Conservation (phyloP, 1,139 yeast species). For the Ogataea hybrid region DNA sequence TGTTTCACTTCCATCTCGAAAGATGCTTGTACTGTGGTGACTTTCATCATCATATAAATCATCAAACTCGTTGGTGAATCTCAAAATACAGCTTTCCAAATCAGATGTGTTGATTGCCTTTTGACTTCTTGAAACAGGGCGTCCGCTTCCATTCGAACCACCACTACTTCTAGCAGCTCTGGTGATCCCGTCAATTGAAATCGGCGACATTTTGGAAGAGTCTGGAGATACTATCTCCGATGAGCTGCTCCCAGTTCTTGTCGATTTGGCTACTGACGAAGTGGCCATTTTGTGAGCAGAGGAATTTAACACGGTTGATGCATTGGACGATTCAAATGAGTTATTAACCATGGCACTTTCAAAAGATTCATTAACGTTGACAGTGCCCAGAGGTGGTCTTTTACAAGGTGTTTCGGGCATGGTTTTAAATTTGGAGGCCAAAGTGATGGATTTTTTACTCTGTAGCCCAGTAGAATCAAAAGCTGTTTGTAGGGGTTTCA, state of each 20-base stretch:
- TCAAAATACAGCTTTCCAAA: conserved; percentile 36
- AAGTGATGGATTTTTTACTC: conserved; percentile 54
- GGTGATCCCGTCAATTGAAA: conserved; percentile 9
- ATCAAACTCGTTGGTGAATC: conserved; percentile 38
- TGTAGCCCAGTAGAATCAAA: conserved; percentile 73
- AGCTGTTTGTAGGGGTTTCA: conserved; percentile 86
- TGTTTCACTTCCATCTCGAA: conserved; percentile 21
- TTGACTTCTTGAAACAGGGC: conserved; percentile 31
- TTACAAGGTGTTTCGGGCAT: conserved; percentile 85
- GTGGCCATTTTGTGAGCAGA: neutral
- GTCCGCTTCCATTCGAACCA: conserved; percentile 17
- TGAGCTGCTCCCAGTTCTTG: conserved; percentile 2
- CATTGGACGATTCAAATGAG: neutral
- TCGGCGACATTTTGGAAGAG: conserved; percentile 15
- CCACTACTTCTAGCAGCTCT: conserved; percentile 11
- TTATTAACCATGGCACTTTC: conserved; percentile 3
- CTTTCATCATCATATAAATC: conserved; percentile 33
- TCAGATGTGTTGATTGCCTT: conserved; percentile 35
- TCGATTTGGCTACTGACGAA: neutral
- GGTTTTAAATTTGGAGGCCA: conserved; percentile 33
- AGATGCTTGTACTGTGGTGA: conserved; percentile 25
- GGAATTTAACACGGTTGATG: neutral
- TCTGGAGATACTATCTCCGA: conserved; percentile 3
- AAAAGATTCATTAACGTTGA: conserved; percentile 27
- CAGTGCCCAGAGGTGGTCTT: conserved; percentile 39